Evolutionary conservation across 225 moss, liverwort and hornwort species (phyloP), one percentile per base, ranked within the genome.

Genomic region (Physcomitrellopsis africana): DNA sequence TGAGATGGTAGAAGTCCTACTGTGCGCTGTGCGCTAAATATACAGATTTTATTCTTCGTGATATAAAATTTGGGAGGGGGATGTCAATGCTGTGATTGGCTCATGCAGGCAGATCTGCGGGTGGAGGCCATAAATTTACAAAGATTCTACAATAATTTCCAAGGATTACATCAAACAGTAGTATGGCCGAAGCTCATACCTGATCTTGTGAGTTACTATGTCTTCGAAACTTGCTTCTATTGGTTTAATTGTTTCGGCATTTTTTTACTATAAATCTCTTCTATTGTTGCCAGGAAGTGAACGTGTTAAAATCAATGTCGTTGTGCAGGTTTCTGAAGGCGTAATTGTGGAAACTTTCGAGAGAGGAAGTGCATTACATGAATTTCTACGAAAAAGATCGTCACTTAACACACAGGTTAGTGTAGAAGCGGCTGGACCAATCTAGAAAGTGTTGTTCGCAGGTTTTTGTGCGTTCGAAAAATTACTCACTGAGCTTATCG

Each of bases 291-390:
- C 10, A 68, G 57, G 11, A 22, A 54, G 48, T 57, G 27, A 6
- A 32, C 4, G 44, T 43, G 3, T 60, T 18, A 19, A 51, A 26
- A 7, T 76, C 18, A 18, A 19, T 18, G 51, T 49, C 55, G 3
- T 14, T 56, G 83, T 90, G 51, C 83, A 88, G 67, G 94, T 96
- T 18, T 94, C 97, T 20, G 92, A 93, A 87, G 97, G 92, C 32
- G 93, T 97, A 4, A 94, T 97, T 71, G 97, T 94, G 53, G 97
- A 97, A 77, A 81, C 91, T 55, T 97, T 97, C 70, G 97, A 97
- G 79, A 87, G 83, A 62, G 97, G 97, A 48, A 75, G 84, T 79
- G 87, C 97, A 42, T 72, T 97, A 63, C 91, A 94, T 73, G 86
- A 91, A 49, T 96, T 91, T 79, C 67, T 96, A 69, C 84, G 81